These are phyloP conservation scores for Knoxia roxburghii DNA, from an alignment of 257 asterid genomes.

Conservation along the genomic window DNA sequence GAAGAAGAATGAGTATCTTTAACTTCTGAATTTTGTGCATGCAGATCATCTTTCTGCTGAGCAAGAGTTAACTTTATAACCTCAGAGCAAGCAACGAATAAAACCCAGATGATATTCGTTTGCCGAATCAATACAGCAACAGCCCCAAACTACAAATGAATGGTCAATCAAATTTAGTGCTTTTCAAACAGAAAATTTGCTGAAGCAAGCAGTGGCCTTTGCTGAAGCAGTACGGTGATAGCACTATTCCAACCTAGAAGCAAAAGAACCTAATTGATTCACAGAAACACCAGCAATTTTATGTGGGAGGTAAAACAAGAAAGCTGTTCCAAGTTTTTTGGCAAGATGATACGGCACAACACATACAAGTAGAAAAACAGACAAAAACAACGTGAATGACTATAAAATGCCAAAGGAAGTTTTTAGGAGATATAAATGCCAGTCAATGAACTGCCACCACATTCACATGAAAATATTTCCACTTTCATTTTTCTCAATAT, in stretches of 20 bases:
- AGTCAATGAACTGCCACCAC: not conserved
- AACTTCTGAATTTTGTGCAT: conserved; percentile 36
- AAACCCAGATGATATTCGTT: conserved; percentile 91
- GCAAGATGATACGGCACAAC: not conserved
- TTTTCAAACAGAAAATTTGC: not conserved
- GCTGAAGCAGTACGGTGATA: not conserved
- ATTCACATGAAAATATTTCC: not conserved
- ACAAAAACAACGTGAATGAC: not conserved
- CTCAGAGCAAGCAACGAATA: conserved; percentile 70
- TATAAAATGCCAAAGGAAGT: not conserved
- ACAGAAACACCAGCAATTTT: not conserved
- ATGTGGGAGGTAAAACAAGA: not conserved
- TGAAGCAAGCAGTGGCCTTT: not conserved
- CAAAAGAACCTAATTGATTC: not conserved
- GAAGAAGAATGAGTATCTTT: conserved; percentile 27
- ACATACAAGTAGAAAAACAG: not conserved
- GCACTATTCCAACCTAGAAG: not conserved
- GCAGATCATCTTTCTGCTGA: conserved; percentile 32
- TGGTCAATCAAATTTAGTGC: conserved; percentile 18
- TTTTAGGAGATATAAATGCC: not conserved
- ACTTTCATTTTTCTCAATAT: not conserved
- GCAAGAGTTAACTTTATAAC: conserved; percentile 48
- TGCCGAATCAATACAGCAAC: conserved; percentile 79
- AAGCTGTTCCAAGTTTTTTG: not conserved
- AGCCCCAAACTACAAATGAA: conserved; percentile 62